Conservation (phyloP, 495 filamentous ascomycete genomes). For the Penicillium goetzii region DNA sequence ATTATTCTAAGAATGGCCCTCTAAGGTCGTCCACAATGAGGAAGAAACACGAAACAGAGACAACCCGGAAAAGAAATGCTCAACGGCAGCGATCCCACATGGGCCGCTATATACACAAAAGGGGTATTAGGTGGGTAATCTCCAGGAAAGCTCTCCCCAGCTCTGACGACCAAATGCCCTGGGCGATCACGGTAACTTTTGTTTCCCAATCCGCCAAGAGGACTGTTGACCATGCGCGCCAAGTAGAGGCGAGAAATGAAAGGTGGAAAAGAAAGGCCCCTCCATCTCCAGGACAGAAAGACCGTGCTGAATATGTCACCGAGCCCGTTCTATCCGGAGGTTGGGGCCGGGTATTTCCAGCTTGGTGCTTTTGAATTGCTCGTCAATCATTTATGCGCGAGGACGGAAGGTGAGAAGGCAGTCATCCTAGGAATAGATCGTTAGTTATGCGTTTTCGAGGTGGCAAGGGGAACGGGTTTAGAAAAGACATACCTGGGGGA, state of each 20-base stretch:
- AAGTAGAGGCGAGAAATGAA: constrained; percentile 23
- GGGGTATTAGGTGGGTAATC: constrained; percentile 3
- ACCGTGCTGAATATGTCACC: constrained; percentile 21
- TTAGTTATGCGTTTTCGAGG: background rate
- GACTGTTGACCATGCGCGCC: constrained; percentile 17
- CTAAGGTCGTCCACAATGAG: constrained; percentile 13
- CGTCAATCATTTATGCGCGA: constrained; percentile 35
- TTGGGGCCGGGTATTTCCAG: constrained; percentile 26
- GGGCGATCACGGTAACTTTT: constrained; percentile 11
- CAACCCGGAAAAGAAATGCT: constrained; percentile 18
- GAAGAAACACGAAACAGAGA: constrained; percentile 23
- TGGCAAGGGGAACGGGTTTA: background rate
- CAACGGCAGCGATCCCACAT: constrained; percentile 14
- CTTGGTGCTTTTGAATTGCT: constrained; percentile 27
- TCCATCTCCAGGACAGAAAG: constrained; percentile 50
- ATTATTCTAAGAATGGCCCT: constrained; percentile 36
- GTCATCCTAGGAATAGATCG: constrained; percentile 44
- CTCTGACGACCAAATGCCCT: background rate
- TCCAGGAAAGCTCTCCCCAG: constrained; percentile 11
- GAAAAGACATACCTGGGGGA: constrained; percentile 77
- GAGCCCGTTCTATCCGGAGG: constrained; percentile 30
- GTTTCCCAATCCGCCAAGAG: constrained; percentile 1
- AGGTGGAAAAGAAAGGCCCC: constrained; percentile 25
- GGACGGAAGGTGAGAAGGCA: constrained; percentile 50
- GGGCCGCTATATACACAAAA: constrained; percentile 24